phyloP scores from a whole-genome alignment of 352 stramenopile genomes.

The Phytopythium oedochilum region DNA sequence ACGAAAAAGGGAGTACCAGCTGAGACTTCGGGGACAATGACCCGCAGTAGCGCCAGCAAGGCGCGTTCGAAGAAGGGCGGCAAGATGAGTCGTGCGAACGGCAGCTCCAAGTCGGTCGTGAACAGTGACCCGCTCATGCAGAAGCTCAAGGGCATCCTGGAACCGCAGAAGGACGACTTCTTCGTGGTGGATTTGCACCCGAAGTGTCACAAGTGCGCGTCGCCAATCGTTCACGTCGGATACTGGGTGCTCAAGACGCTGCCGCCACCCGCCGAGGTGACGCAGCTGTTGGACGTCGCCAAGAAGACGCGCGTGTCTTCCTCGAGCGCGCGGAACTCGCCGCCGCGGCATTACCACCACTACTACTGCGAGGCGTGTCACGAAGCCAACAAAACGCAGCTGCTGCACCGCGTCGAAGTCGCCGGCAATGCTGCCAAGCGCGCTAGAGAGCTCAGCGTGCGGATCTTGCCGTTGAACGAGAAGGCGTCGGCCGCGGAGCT shows the following conservation, averaged over 20 bases:
- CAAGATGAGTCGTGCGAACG: constrained; percentile 27
- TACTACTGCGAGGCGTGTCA: constrained; percentile 75
- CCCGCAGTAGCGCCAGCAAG: constrained; percentile 60
- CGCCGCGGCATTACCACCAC: constrained; percentile 79
- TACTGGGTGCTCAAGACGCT: constrained; percentile 85
- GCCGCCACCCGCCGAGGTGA: constrained; percentile 48
- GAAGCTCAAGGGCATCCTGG: constrained; percentile 96
- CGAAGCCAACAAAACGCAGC: constrained; percentile 67
- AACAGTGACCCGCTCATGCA: constrained; percentile 96
- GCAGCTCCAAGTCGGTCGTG: constrained; percentile 67
- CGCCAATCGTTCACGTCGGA: constrained; percentile 76
- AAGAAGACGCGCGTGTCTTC: constrained; percentile 65
- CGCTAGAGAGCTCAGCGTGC: constrained; percentile 55
- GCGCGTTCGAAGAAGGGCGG: constrained; percentile 61
- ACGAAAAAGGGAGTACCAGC: constrained; percentile 30
- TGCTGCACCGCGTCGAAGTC: constrained; percentile 71
- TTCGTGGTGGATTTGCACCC: constrained; percentile 96
- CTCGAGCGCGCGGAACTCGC: constrained; percentile 59
- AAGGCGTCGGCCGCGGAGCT: constrained; percentile 53
- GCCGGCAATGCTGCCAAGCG: constrained; percentile 59
- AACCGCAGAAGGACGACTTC: constrained; percentile 99
- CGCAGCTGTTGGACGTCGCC: constrained; percentile 70
- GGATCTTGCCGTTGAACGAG: constrained; percentile 58
- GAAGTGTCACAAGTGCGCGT: constrained; percentile 86
- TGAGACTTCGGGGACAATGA: constrained; percentile 47